Evolutionary conservation across 345 rosid genomes (phyloP).

Genomic region (Linum tenue): DNA sequence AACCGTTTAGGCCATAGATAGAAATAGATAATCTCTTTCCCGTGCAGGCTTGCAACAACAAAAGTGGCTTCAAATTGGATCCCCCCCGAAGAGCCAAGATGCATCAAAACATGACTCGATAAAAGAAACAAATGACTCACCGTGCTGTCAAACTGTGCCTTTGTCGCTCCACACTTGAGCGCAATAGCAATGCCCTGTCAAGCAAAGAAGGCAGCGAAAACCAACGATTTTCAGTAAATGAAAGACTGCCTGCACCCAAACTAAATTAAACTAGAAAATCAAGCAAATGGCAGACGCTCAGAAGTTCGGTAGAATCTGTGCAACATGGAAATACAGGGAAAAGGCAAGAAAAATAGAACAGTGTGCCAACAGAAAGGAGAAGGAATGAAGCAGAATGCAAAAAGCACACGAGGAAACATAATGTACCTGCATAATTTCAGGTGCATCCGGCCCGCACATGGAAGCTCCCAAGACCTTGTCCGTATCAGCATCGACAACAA

Average conservation of each 20-base stretch:
- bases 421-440: conserved; percentile 91
- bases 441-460: conserved; percentile 97
- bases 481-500: conserved; percentile 74
- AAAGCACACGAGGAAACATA: not conserved
- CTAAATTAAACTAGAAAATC: no score
- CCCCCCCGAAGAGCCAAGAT: no score
- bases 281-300: no score
- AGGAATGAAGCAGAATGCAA: not conserved
- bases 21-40: no score
- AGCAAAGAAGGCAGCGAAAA: not conserved
- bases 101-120: not conserved
- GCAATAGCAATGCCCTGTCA: conserved; percentile 89
- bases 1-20: no score
- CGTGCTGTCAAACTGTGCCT: conserved; percentile 93
- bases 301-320: not conserved
- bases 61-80: no score
- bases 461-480: conserved; percentile 96
- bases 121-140: conserved; percentile 30
- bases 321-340: not conserved
- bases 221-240: not conserved
- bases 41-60: no score
- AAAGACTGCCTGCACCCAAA: no score
- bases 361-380: not conserved
- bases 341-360: not conserved
- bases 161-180: conserved; percentile 92